Conservation (phyloP, 768 basidiomycete genomes). For the Pleurotus citrinopileatus region DNA sequence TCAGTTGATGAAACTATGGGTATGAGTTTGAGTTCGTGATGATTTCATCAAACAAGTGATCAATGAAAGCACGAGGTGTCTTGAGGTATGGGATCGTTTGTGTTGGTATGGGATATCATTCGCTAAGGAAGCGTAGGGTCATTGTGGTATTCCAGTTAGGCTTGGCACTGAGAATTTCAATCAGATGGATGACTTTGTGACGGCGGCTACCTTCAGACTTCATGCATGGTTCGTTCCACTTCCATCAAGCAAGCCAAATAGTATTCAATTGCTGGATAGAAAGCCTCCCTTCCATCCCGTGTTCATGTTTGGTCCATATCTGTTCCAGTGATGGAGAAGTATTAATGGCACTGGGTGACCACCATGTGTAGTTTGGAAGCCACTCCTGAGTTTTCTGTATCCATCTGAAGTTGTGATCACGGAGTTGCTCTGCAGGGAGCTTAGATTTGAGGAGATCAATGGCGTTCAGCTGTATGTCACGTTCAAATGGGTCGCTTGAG, state of each 20-base stretch:
- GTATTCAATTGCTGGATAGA: conserved; percentile 14
- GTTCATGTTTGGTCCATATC: conserved; percentile 24
- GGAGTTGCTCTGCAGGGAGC: neutral
- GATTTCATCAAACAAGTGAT: neutral
- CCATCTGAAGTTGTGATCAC: conserved; percentile 24
- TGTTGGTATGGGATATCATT: conserved; percentile 18
- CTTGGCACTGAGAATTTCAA: conserved; percentile 18
- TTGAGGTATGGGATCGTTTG: conserved; percentile 8
- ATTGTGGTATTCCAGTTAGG: conserved; percentile 18
- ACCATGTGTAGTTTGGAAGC: conserved; percentile 23
- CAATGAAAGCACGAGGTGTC: conserved; percentile 14
- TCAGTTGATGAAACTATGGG: neutral
- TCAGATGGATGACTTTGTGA: conserved; percentile 20
- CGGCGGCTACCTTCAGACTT: conserved; percentile 21
- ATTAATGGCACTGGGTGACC: neutral
- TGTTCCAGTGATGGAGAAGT: conserved; percentile 14
- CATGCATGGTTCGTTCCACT: conserved; percentile 15
- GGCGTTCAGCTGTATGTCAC: conserved; percentile 5
- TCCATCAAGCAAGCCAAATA: conserved; percentile 20
- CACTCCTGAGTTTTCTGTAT: conserved; percentile 19
- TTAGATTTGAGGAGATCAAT: conserved; percentile 3
- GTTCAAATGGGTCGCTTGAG: conserved; percentile 1
- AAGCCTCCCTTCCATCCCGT: conserved; percentile 24
- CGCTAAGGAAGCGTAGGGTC: conserved; percentile 21
- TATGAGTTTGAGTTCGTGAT: neutral